phyloP scores from a whole-genome alignment of 1,284 basidiomycete genomes.

The Moesziomyces sp. region DNA sequence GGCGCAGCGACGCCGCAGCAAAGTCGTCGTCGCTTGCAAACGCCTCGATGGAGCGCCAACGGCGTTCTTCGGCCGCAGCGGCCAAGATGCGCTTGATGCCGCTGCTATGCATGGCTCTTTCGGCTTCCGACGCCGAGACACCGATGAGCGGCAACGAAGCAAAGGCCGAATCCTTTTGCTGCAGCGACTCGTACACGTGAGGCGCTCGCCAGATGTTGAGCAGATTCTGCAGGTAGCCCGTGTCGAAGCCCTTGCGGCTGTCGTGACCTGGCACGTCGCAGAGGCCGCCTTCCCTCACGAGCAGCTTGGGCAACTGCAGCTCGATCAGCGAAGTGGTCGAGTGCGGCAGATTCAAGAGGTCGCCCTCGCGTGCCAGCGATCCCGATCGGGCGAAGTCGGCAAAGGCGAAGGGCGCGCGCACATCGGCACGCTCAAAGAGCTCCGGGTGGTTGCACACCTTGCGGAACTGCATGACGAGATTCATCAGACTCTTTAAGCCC shows the following conservation, averaged over 20 bases:
- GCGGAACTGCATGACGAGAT: constrained; percentile 99
- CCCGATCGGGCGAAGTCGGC: constrained; percentile 84
- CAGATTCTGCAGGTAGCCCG: constrained; percentile 76
- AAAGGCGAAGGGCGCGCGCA: constrained; percentile 90
- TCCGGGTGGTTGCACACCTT: constrained; percentile 99
- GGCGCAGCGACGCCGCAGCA: constrained; percentile 69
- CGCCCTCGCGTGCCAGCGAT: constrained; percentile 84
- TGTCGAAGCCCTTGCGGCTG: constrained; percentile 74
- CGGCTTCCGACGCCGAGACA: constrained; percentile 75
- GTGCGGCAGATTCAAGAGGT: constrained; percentile 83
- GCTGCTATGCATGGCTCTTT: constrained; percentile 73
- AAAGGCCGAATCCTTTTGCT: constrained; percentile 74
- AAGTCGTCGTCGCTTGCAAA: constrained; percentile 74
- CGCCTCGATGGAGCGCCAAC: constrained; percentile 41
- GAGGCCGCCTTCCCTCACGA: constrained; percentile 84
- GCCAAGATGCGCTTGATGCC: constrained; percentile 72
- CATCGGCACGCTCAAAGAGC: constrained; percentile 96
- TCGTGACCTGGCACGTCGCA: constrained; percentile 76
- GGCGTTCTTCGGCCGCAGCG: constrained; percentile 64
- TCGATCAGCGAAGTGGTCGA: constrained; percentile 87
- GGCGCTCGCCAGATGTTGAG: constrained; percentile 92
- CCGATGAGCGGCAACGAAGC: constrained; percentile 81
- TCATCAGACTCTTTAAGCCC: constrained; percentile 93
- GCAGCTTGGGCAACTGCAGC: constrained; percentile 78
- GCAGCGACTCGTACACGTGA: constrained; percentile 79